phyloP scores from a whole-genome alignment of 306 rosid genomes.

The Styphnolobium japonicum region DNA sequence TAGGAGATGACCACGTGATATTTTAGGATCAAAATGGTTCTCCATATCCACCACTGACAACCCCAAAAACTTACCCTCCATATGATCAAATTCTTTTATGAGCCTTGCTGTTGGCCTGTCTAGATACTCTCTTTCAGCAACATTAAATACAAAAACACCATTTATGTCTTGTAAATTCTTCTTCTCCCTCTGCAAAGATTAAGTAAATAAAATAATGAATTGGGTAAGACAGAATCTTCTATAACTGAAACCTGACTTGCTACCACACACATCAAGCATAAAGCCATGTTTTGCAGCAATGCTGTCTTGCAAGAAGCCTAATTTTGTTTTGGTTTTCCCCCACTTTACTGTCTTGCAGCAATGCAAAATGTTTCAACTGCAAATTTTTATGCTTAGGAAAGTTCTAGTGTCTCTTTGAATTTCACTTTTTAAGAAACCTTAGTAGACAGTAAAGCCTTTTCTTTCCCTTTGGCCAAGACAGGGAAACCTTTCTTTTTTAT shows the following conservation, averaged over 20 bases:
- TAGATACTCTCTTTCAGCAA: constrained; percentile 70
- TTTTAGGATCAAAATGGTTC: constrained; percentile 7
- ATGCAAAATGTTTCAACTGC: neutral
- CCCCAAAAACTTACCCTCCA: constrained; percentile 55
- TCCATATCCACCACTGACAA: neutral
- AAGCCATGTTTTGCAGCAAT: neutral
- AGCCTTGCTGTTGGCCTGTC: constrained; percentile 92
- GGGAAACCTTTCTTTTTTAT: too few species aligned
- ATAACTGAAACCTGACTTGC: neutral
- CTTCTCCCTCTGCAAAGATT: constrained; percentile 70
- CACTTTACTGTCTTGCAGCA: neutral
- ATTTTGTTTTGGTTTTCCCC: neutral
- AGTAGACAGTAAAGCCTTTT: too few species aligned
- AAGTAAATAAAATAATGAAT: neutral
- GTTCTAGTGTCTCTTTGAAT: too few species aligned
- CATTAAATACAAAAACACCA: constrained; percentile 69
- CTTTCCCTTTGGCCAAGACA: too few species aligned
- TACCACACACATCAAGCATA: neutral
- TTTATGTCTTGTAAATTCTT: constrained; percentile 74
- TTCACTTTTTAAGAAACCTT: too few species aligned
- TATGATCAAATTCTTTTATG: constrained; percentile 60
- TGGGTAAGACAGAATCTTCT: too few species aligned
- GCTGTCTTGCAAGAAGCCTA: neutral
- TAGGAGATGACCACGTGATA: neutral
- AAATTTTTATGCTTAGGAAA: too few species aligned